These are phyloP conservation scores for Dactylellina leptospora DNA, from an alignment of 2,329 filamentous ascomycete species.

Conservation along the genomic window DNA sequence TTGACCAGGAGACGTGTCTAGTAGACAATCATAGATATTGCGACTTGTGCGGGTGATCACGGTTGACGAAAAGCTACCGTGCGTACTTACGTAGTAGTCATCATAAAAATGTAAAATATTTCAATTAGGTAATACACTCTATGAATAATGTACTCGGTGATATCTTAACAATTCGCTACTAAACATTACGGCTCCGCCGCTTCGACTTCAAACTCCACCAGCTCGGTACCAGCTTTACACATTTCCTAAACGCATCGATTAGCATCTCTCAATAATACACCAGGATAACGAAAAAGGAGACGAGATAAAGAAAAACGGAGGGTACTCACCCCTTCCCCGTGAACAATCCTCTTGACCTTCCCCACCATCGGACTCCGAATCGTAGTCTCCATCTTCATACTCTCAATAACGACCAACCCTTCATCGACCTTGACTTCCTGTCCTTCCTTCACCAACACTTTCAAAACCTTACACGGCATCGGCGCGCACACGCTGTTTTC, in stretches of 20 bases:
- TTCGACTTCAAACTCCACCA: constrained; percentile 45
- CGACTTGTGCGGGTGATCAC: too few species aligned
- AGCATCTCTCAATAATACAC: not conserved
- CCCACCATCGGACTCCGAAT: constrained; percentile 65
- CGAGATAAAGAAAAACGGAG: not conserved
- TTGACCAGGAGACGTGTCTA: too few species aligned
- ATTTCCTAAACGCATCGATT: constrained; percentile 38
- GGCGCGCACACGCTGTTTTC: constrained; percentile 86
- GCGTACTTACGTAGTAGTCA: too few species aligned
- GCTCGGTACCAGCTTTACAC: constrained; percentile 49
- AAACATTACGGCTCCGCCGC: not conserved
- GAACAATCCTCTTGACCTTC: constrained; percentile 63
- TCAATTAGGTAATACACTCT: too few species aligned
- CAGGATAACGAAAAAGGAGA: not conserved
- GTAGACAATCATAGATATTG: too few species aligned
- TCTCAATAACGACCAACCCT: constrained; percentile 76
- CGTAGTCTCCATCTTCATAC: constrained; percentile 69
- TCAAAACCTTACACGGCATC: constrained; percentile 96
- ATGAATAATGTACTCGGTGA: too few species aligned
- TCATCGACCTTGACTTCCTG: constrained; percentile 84
- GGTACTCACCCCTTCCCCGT: constrained; percentile 62
- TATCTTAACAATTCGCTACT: too few species aligned
- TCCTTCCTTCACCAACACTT: constrained; percentile 85
- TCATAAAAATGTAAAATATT: too few species aligned
- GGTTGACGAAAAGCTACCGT: too few species aligned